Conservation (phyloP, 2,329 filamentous ascomycete genomes). For the Claviceps sp. region DNA sequence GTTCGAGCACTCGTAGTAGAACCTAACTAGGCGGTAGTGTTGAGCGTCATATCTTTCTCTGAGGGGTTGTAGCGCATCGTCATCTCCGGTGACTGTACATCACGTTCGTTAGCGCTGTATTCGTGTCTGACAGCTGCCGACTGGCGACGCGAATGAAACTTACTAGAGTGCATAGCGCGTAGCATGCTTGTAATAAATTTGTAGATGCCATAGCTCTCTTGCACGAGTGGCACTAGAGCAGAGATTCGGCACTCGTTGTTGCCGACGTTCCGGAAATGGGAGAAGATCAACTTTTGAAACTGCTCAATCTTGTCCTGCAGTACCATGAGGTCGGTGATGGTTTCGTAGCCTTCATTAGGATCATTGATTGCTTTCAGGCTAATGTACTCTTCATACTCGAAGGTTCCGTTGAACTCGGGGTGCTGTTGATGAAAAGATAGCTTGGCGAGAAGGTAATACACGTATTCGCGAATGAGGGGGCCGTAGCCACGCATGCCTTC, state of each 20-base stretch:
- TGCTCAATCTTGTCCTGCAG: constrained; percentile 97
- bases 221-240: constrained; percentile 80
- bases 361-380: constrained; percentile 97
- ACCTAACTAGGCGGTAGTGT: constrained; percentile 90
- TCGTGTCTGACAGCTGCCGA: neutral
- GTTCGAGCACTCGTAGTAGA: constrained; percentile 99
- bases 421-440: constrained; percentile 94
- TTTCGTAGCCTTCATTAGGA: constrained; percentile 94
- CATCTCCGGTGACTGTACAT: constrained; percentile 68
- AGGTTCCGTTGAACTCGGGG: constrained; percentile 95
- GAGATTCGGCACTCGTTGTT: constrained; percentile 98
- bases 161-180: constrained; percentile 90
- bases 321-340: constrained; percentile 90
- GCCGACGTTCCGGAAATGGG: constrained; percentile 78
- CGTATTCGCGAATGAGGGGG: constrained; percentile 90
- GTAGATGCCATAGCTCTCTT: constrained; percentile 98
- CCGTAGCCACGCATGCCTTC: constrained; percentile 85
- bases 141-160: constrained; percentile 17
- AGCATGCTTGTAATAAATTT: constrained; percentile 99
- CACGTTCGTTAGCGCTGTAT: constrained; percentile 11
- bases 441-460: constrained; percentile 89
- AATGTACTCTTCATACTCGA: constrained; percentile 98
- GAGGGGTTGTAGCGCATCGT: constrained; percentile 80
- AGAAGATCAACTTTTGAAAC: constrained; percentile 97
- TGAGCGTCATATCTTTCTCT: constrained; percentile 86